Conservation (phyloP, 164 flowering plant species). For the Saururus chinensis region DNA sequence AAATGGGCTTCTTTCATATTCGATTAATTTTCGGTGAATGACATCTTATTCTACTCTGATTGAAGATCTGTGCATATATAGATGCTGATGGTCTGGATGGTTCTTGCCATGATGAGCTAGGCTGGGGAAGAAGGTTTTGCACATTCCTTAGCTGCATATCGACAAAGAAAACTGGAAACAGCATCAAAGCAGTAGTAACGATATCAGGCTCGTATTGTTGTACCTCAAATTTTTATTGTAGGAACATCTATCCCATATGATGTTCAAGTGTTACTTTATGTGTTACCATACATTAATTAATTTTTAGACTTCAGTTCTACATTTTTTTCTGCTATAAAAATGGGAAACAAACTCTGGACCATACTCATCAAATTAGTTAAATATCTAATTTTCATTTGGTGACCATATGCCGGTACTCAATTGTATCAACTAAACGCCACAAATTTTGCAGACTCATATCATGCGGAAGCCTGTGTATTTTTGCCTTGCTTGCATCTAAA, state of each 20-base stretch:
- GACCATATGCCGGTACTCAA: no score
- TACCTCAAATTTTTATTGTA: neutral
- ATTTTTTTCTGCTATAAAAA: constrained; percentile 7
- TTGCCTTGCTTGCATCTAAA: no score
- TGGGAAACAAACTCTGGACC: no score
- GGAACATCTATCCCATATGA: neutral
- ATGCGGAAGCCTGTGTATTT: no score
- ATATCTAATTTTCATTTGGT: no score
- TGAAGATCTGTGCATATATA: neutral
- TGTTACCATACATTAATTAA: neutral
- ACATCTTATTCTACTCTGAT: neutral
- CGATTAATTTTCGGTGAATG: neutral
- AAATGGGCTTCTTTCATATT: no score
- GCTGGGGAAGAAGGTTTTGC: neutral
- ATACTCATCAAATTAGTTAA: no score
- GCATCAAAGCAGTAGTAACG: neutral
- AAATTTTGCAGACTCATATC: no score
- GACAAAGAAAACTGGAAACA: neutral
- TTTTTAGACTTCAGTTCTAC: neutral
- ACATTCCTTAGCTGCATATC: no score
- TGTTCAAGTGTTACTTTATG: neutral
- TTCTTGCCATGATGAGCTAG: neutral
- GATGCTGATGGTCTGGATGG: neutral
- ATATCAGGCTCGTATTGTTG: neutral
- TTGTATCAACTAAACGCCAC: no score